phyloP scores from a whole-genome alignment of 176 grass and related monocot species.

The Oryza coarctata region DNA sequence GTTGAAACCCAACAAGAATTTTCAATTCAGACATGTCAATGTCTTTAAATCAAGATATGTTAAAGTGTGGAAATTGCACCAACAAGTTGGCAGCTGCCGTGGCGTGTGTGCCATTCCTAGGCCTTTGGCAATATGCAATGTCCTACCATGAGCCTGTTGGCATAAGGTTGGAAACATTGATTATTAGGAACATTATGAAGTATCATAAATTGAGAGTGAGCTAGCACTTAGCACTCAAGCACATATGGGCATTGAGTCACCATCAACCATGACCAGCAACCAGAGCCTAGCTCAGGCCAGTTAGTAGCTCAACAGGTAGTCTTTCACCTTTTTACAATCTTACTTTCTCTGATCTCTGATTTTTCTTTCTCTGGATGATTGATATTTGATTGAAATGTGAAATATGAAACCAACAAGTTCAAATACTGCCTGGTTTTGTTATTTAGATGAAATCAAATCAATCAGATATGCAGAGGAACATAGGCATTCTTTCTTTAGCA shows the following conservation, averaged over 20 bases:
- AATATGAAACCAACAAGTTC: not conserved
- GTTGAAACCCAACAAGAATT: too few relatives aligned
- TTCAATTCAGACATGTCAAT: too few relatives aligned
- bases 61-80: not conserved
- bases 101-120: not conserved
- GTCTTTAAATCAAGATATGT: too few relatives aligned
- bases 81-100: not conserved
- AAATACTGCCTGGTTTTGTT: not conserved
- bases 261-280: not conserved
- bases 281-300: not conserved
- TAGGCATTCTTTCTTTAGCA: not conserved
- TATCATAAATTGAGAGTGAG: not conserved
- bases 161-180: not conserved
- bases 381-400: not conserved
- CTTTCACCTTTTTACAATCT: not conserved
- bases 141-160: not conserved
- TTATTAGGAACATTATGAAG: not conserved
- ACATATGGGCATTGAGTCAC: not conserved
- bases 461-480: not conserved
- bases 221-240: not conserved
- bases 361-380: not conserved
- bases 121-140: not conserved
- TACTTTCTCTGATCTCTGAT: not conserved
- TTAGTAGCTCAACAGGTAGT: not conserved
- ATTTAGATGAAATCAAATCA: not conserved